Evolutionary conservation across 1,284 basidiomycete species (phyloP).

Genomic region (Pyrrhoderma lamaoense): DNA sequence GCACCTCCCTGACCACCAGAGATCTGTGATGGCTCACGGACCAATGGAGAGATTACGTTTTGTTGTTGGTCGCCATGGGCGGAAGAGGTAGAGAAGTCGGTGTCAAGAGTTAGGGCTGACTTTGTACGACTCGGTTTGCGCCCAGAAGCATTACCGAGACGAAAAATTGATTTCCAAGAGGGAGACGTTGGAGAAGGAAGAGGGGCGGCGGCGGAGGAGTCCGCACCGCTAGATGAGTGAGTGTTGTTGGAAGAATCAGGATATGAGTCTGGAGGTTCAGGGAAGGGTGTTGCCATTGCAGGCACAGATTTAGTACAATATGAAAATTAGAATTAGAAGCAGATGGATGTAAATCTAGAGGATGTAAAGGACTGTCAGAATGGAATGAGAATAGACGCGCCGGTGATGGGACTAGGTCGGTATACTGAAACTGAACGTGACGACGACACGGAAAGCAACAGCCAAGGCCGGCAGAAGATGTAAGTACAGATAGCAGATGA

Average conservation of each 20-base stretch:
- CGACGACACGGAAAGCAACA: too few species aligned
- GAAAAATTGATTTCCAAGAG: constrained; percentile 18
- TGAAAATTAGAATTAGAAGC: too few species aligned
- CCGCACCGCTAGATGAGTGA: constrained; percentile 8
- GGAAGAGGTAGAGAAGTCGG: constrained; percentile 11
- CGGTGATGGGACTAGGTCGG: too few species aligned
- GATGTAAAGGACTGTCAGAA: too few species aligned
- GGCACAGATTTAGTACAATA: too few species aligned
- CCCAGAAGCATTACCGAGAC: constrained; percentile 9
- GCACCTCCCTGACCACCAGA: not conserved
- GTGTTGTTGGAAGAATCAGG: constrained; percentile 2
- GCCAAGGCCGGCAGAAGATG: too few species aligned
- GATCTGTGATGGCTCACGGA: not conserved
- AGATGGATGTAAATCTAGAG: too few species aligned
- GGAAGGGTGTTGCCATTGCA: too few species aligned
- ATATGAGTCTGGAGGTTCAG: too few species aligned
- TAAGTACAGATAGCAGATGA: too few species aligned
- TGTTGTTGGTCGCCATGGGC: not conserved
- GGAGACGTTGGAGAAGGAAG: constrained; percentile 18
- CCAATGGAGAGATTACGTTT: not conserved
- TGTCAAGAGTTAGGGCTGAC: constrained; percentile 17
- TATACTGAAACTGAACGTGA: too few species aligned
- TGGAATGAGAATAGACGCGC: too few species aligned
- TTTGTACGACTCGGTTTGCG: constrained; percentile 16
- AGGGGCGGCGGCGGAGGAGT: constrained; percentile 5